Evolutionary conservation across 345 rosid genomes (phyloP).

Genomic region (Salix udensis): DNA sequence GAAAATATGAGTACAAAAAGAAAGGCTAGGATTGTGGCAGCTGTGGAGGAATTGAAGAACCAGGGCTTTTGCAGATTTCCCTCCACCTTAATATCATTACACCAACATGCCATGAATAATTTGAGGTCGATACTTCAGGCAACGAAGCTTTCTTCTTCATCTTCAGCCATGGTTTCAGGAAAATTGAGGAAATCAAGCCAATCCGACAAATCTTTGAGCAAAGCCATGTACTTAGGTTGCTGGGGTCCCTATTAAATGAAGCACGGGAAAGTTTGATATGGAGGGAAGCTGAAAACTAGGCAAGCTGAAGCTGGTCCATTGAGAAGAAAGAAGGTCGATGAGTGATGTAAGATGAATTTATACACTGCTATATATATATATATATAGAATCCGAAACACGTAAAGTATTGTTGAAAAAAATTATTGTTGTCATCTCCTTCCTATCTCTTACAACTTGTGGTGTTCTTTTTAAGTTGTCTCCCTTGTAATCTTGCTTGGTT

Average conservation of each 20-base stretch:
- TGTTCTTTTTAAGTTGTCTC: background rate
- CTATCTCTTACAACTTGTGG: background rate
- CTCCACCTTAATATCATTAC: constrained; percentile 28
- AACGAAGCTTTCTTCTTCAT: constrained; percentile 24
- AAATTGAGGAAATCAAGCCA: background rate
- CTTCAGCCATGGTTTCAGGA: constrained; percentile 9
- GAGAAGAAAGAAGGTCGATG: background rate
- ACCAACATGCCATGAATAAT: constrained; percentile 33
- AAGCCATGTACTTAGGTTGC: constrained; percentile 10
- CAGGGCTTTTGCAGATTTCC: constrained; percentile 11
- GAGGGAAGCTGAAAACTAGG: too few relatives aligned
- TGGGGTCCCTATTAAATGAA: constrained; percentile 9
- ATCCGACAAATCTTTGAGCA: constrained; percentile 5
- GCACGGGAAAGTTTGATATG: background rate
- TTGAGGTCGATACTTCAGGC: constrained; percentile 23
- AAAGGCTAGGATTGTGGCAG: constrained; percentile 2
- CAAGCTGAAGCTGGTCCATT: background rate
- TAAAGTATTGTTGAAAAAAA: too few relatives aligned
- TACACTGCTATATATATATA: too few relatives aligned
- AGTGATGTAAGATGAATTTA: background rate
- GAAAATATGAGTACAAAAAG: constrained; percentile 1
- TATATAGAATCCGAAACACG: too few relatives aligned
- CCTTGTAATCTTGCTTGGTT: background rate
- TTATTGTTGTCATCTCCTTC: background rate
- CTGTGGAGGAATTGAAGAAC: constrained; percentile 9